Conservation (phyloP, 805 yeast genomes). For the Pichia gijzeniarum region DNA sequence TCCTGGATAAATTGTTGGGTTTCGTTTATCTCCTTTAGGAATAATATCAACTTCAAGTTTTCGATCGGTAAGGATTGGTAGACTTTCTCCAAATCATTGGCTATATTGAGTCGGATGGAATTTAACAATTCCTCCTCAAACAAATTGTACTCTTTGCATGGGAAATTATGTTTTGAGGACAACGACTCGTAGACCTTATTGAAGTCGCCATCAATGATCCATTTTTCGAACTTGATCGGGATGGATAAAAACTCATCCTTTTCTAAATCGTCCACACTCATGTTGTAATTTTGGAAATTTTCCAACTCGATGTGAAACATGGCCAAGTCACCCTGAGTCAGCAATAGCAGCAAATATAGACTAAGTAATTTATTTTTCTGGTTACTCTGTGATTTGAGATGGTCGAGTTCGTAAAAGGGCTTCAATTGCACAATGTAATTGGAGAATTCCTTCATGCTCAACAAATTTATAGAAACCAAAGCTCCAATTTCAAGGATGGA, state of each 20-base stretch:
- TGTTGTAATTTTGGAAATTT: conserved; percentile 44
- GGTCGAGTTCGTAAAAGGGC: conserved; percentile 56
- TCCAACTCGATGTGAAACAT: conserved; percentile 89
- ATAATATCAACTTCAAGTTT: conserved; percentile 76
- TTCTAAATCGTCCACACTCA: conserved; percentile 45
- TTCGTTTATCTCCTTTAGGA: conserved; percentile 49
- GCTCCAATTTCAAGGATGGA: conserved; percentile 87
- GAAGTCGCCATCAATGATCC: conserved; percentile 95
- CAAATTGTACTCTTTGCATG: conserved; percentile 68
- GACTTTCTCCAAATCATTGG: conserved; percentile 73
- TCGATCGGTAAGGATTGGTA: conserved; percentile 71
- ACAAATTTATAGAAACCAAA: conserved; percentile 59
- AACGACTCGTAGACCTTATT: conserved; percentile 78
- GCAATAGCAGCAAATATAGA: conserved; percentile 64
- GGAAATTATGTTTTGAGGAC: conserved; percentile 47
- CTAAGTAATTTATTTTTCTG: conserved; percentile 71
- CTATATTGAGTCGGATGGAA: conserved; percentile 82
- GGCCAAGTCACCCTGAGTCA: conserved; percentile 79
- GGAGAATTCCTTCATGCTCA: conserved; percentile 60
- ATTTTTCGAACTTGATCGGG: conserved; percentile 84
- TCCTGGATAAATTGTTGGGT: conserved; percentile 48
- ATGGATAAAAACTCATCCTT: conserved; percentile 67
- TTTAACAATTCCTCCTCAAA: conserved; percentile 69
- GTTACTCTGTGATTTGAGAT: conserved; percentile 33
- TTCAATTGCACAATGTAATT: conserved; percentile 67